These are phyloP conservation scores for Tuber magnatum DNA, from an alignment of 495 filamentous ascomycete genomes.

Conservation along the genomic window DNA sequence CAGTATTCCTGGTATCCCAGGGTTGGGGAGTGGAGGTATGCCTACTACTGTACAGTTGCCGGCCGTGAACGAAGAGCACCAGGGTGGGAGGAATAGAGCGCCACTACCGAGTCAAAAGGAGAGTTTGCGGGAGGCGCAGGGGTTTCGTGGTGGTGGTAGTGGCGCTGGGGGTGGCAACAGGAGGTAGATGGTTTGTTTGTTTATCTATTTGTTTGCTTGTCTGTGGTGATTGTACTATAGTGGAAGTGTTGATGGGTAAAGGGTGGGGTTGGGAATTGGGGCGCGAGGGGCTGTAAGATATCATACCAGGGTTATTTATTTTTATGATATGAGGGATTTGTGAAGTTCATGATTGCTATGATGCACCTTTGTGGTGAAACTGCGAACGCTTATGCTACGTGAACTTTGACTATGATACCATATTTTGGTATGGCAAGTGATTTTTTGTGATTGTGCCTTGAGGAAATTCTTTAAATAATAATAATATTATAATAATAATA, in stretches of 20 bases:
- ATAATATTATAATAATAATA: too few species aligned
- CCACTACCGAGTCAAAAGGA: slow-evolving; percentile 78
- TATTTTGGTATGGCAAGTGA: not conserved
- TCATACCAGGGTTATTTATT: not conserved
- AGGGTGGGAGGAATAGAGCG: slow-evolving; percentile 49
- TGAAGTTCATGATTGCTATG: not conserved
- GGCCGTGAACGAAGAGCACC: slow-evolving; percentile 41
- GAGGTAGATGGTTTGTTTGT: not conserved
- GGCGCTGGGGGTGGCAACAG: slow-evolving; percentile 9
- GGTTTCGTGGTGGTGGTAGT: slow-evolving; percentile 31
- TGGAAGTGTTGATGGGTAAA: not conserved
- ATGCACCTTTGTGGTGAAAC: not conserved
- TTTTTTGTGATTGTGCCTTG: not conserved
- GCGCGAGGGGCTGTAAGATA: not conserved
- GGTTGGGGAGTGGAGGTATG: slow-evolving; percentile 25
- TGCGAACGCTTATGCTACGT: not conserved
- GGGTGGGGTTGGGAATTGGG: not conserved
- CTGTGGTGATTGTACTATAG: not conserved
- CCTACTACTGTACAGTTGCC: slow-evolving; percentile 35
- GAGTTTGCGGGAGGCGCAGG: slow-evolving; percentile 68
- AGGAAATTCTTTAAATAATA: too few species aligned
- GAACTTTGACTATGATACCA: not conserved
- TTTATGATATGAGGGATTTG: not conserved
- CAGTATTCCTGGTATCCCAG: slow-evolving; percentile 48
- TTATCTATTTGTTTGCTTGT: not conserved